These are phyloP conservation scores for Polygonum maritimum DNA, from an alignment of 148 eudicot species.

Conservation along the genomic window DNA sequence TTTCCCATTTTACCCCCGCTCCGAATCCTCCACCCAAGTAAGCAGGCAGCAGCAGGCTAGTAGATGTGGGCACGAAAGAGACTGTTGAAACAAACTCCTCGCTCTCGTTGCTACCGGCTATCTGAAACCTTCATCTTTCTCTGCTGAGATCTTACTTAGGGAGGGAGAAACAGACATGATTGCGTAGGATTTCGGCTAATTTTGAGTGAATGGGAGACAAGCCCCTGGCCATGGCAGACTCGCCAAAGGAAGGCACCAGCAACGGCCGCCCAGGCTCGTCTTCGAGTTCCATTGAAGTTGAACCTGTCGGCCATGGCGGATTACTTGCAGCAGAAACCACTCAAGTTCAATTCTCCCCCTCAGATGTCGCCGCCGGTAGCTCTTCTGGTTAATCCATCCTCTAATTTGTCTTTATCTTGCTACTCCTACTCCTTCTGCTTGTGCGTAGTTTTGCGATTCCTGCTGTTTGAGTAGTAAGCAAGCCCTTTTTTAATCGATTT, in stretches of 20 bases:
- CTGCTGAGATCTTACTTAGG: not conserved
- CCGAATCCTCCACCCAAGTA: not conserved
- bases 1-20: slow-evolving; percentile 6
- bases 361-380: not conserved
- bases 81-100: not conserved
- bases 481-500: not conserved
- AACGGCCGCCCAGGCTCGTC: not conserved
- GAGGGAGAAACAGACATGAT: not conserved
- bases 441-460: not conserved
- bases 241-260: not conserved
- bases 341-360: not conserved
- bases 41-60: too few species aligned
- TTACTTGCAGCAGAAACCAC: not conserved
- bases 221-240: not conserved
- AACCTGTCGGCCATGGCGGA: not conserved
- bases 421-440: not conserved
- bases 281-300: slow-evolving; percentile 8
- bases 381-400: slow-evolving; percentile 6
- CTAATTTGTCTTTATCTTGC: not conserved
- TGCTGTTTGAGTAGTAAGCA: not conserved
- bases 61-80: not conserved
- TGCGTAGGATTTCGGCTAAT: not conserved
- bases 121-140: not conserved
- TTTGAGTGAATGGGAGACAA: not conserved
- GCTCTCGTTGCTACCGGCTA: not conserved